These are phyloP conservation scores for Sporothrix sp. DNA, from an alignment of 2,329 filamentous ascomycete species.

Conservation along the genomic window DNA sequence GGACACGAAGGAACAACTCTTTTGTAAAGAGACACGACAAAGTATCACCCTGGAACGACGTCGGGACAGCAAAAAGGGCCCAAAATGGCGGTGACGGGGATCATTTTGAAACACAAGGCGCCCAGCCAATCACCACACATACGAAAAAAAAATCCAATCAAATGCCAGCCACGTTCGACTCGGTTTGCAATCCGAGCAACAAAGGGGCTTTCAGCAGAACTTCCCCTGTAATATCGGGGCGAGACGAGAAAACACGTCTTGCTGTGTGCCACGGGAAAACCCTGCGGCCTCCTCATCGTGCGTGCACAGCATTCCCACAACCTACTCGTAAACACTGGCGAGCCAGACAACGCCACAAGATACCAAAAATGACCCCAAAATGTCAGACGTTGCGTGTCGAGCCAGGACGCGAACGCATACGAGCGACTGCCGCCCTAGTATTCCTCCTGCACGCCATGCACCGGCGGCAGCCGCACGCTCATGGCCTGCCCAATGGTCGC, in stretches of 20 bases:
- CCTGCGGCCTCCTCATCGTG: no score
- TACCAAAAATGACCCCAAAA: neutral
- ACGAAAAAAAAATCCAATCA: neutral
- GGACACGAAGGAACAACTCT: no score
- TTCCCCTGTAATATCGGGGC: no score
- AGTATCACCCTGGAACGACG: no score
- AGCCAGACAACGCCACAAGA: neutral
- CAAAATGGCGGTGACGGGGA: neutral
- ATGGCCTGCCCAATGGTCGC: conserved; percentile 37
- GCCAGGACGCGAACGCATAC: no score
- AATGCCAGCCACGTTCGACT: neutral
- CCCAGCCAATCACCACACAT: neutral
- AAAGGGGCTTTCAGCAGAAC: no score
- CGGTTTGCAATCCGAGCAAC: no score
- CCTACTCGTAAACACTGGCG: neutral
- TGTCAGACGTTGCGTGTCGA: no score
- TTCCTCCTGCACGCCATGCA: conserved; percentile 19
- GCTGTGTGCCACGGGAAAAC: no score
- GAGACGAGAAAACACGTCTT: no score
- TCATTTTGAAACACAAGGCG: neutral
- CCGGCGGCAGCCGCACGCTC: conserved; percentile 26
- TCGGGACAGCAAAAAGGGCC: neutral
- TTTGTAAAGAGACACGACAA: no score
- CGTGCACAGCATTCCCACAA: no score
- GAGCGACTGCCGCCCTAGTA: neutral